phyloP scores from a whole-genome alignment of 2,329 filamentous ascomycete genomes.

The Sclerotinia glacialis region DNA sequence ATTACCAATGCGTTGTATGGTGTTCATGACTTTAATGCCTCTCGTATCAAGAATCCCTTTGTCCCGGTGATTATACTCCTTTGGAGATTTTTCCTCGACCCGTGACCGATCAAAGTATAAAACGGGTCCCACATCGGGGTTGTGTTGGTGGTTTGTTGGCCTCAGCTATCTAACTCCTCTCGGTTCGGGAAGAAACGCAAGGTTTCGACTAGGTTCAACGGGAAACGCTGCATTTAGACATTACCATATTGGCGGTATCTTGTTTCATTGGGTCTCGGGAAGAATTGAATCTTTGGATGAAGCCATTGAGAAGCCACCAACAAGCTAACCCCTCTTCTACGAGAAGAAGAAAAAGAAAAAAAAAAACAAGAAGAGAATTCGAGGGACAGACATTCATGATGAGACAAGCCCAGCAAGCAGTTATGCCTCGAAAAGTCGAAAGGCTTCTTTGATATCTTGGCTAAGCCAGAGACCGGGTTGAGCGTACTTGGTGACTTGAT shows the following conservation, averaged over 20 bases:
- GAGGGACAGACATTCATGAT: background rate
- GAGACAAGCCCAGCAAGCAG: background rate
- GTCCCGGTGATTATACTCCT: constrained; percentile 3
- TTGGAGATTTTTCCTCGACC: constrained; percentile 4
- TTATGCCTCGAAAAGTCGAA: constrained; percentile 1
- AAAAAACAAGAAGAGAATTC: background rate
- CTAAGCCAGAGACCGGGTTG: constrained; percentile 22
- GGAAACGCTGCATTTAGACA: constrained; percentile 14
- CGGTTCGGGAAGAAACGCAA: constrained; percentile 9
- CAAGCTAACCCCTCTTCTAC: background rate
- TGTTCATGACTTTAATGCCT: background rate
- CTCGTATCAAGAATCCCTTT: background rate
- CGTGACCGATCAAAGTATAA: constrained; percentile 17
- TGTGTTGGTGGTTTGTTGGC: constrained; percentile 8
- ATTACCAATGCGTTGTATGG: background rate
- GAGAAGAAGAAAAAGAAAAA: too few species aligned
- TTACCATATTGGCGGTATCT: constrained; percentile 21
- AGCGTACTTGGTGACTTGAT: constrained; percentile 10
- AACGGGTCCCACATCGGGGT: constrained; percentile 16
- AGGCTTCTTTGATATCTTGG: constrained; percentile 15
- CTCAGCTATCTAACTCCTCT: background rate
- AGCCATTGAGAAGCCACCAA: constrained; percentile 8
- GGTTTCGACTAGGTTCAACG: background rate
- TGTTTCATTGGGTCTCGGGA: constrained; percentile 14
- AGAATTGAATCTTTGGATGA: background rate